These are phyloP conservation scores for Neoboletus subvelutipes DNA, from an alignment of 768 basidiomycete genomes.

Conservation along the genomic window DNA sequence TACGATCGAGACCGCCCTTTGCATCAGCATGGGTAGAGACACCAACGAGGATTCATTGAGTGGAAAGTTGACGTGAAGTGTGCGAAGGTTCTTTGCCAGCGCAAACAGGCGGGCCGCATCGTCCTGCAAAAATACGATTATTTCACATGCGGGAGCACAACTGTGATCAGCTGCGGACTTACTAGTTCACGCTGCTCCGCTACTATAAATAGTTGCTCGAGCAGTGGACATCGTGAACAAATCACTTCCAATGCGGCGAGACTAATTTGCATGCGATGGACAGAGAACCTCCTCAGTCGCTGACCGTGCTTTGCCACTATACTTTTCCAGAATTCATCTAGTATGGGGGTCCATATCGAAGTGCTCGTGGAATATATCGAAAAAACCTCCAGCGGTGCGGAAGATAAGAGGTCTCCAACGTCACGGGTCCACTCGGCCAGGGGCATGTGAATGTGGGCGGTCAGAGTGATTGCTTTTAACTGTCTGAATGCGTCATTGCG, in stretches of 20 bases:
- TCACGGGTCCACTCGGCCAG: constrained; percentile 46
- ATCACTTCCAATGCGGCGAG: constrained; percentile 50
- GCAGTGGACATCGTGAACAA: constrained; percentile 49
- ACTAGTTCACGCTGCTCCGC: constrained; percentile 50
- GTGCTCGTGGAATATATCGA: constrained; percentile 58
- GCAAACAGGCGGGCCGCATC: constrained; percentile 36
- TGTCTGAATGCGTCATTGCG: constrained; percentile 37
- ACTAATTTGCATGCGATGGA: constrained; percentile 62
- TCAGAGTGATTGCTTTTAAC: constrained; percentile 59
- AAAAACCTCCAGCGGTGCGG: constrained; percentile 55
- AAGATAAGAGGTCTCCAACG: constrained; percentile 43
- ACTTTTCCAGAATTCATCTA: constrained; percentile 49
- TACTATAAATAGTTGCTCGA: constrained; percentile 67
- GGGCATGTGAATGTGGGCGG: constrained; percentile 39
- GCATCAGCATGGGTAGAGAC: constrained; percentile 20
- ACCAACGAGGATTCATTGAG: constrained; percentile 21
- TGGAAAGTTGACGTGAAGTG: constrained; percentile 61
- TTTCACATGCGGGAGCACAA: background rate
- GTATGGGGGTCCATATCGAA: constrained; percentile 39
- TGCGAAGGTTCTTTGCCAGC: constrained; percentile 45
- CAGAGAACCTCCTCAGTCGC: constrained; percentile 55
- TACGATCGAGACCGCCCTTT: constrained; percentile 46
- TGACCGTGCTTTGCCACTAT: constrained; percentile 51
- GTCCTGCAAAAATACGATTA: constrained; percentile 12
- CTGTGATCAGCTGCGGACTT: background rate